Conservation (phyloP, 345 rosid genomes). For the Eutrema japonicum region DNA sequence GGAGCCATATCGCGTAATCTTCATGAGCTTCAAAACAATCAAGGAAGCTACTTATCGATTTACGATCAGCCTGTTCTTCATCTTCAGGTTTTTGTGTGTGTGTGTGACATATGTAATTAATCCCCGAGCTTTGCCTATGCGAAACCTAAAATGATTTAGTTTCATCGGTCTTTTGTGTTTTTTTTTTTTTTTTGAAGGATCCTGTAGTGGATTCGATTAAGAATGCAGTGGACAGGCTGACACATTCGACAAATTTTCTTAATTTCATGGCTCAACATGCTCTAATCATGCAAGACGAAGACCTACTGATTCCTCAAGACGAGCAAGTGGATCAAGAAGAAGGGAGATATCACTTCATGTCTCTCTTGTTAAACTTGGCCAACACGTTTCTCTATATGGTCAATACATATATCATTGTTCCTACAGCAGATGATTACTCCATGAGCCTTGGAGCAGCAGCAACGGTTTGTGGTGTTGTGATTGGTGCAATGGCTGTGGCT, state of each 20-base stretch:
- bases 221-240: conserved; percentile 87
- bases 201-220: conserved; percentile 81
- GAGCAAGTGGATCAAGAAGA: conserved; percentile 60
- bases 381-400: conserved; percentile 93
- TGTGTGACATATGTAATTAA: not conserved
- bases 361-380: conserved; percentile 79
- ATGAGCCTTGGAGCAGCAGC: conserved; percentile 92
- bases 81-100: conserved; percentile 60
- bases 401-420: conserved; percentile 90
- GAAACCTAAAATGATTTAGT: not conserved
- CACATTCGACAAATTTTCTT: conserved; percentile 84
- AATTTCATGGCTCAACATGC: conserved; percentile 95
- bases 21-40: conserved; percentile 89
- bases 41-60: conserved; percentile 92
- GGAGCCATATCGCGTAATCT: conserved; percentile 97
- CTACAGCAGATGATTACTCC: conserved; percentile 92
- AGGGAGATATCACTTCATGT: conserved; percentile 79
- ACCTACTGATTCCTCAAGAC: conserved; percentile 67
- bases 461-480: conserved; percentile 94
- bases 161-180: conserved; percentile 15
- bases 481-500: conserved; percentile 97
- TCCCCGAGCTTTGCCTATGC: not conserved
- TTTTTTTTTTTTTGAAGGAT: conserved; percentile 55
- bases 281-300: conserved; percentile 87
- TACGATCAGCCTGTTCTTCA: conserved; percentile 85